phyloP scores from a whole-genome alignment of 306 rosid species.

The Pterocarpus macrocarpus region DNA sequence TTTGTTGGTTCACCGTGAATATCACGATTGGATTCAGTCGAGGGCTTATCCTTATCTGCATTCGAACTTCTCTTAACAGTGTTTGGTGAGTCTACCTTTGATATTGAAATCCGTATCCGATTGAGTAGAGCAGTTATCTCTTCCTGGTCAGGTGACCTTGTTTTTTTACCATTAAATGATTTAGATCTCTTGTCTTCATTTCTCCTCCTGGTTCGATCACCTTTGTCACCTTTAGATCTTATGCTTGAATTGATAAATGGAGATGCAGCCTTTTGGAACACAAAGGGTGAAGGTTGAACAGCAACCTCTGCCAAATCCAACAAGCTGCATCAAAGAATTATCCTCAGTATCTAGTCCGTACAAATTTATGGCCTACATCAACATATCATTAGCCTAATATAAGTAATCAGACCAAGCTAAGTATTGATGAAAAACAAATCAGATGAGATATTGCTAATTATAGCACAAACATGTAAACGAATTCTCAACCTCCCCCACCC shows the following conservation, averaged over 20 bases:
- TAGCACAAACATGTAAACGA: not conserved
- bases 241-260: slow-evolving; percentile 41
- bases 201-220: slow-evolving; percentile 47
- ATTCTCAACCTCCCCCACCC: not conserved
- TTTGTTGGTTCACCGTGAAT: slow-evolving; percentile 57
- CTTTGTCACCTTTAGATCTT: slow-evolving; percentile 47
- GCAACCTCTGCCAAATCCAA: slow-evolving; percentile 75
- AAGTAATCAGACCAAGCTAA: not conserved
- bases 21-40: slow-evolving; percentile 51
- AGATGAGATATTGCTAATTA: slow-evolving; percentile 1
- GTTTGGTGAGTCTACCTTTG: slow-evolving; percentile 40
- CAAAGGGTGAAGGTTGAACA: slow-evolving; percentile 50
- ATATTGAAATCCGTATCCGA: slow-evolving; percentile 63
- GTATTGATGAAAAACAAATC: not conserved
- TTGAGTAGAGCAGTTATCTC: slow-evolving; percentile 65
- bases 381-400: not conserved
- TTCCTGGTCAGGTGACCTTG: slow-evolving; percentile 54
- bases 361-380: slow-evolving; percentile 22
- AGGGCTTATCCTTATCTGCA: slow-evolving; percentile 41
- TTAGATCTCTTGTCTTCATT: slow-evolving; percentile 44
- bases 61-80: slow-evolving; percentile 32
- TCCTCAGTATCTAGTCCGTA: slow-evolving; percentile 53
- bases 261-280: slow-evolving; percentile 34
- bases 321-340: slow-evolving; percentile 73
- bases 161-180: slow-evolving; percentile 38